Conservation (phyloP, 1,284 basidiomycete genomes). For the Afroboletus lepidellus region DNA sequence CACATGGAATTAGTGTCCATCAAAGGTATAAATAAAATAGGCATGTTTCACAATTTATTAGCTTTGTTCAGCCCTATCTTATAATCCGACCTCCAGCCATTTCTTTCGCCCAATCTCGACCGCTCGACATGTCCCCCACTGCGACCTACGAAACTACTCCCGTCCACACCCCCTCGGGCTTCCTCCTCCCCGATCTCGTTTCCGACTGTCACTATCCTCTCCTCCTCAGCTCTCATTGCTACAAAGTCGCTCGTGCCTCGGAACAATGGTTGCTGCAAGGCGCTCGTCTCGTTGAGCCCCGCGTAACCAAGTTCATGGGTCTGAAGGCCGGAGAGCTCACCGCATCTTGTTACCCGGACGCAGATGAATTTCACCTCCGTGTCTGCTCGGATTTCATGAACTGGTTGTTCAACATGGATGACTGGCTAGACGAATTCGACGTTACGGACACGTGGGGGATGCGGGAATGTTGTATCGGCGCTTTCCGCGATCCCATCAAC, state of each 20-base stretch:
- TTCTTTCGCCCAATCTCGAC: not conserved
- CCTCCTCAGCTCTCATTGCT: slow-evolving; percentile 50
- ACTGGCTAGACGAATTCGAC: slow-evolving; percentile 53
- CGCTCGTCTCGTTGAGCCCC: slow-evolving; percentile 52
- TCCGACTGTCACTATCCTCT: slow-evolving; percentile 58
- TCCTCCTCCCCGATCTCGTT: slow-evolving; percentile 65
- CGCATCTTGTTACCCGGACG: slow-evolving; percentile 59
- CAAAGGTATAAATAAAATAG: slow-evolving; percentile 33
- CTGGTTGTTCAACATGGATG: slow-evolving; percentile 57
- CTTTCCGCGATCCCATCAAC: slow-evolving; percentile 44
- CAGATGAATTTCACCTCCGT: slow-evolving; percentile 53
- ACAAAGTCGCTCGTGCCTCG: slow-evolving; percentile 53
- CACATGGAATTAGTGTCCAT: slow-evolving; percentile 6
- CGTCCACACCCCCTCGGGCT: slow-evolving; percentile 31
- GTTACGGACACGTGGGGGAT: slow-evolving; percentile 35
- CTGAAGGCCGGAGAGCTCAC: slow-evolving; percentile 67
- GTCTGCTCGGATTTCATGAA: slow-evolving; percentile 61
- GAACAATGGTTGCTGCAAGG: slow-evolving; percentile 56
- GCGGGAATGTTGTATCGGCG: slow-evolving; percentile 52
- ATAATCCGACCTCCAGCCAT: slow-evolving; percentile 12
- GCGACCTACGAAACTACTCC: slow-evolving; percentile 18
- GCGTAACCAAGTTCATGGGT: slow-evolving; percentile 50
- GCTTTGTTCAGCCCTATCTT: slow-evolving; percentile 15
- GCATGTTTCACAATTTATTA: slow-evolving; percentile 22
- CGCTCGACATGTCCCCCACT: slow-evolving; percentile 27